These are phyloP conservation scores for Rhizophagus sp. DNA, from an alignment of 192 early-diverging fungal genomes.

Conservation along the genomic window DNA sequence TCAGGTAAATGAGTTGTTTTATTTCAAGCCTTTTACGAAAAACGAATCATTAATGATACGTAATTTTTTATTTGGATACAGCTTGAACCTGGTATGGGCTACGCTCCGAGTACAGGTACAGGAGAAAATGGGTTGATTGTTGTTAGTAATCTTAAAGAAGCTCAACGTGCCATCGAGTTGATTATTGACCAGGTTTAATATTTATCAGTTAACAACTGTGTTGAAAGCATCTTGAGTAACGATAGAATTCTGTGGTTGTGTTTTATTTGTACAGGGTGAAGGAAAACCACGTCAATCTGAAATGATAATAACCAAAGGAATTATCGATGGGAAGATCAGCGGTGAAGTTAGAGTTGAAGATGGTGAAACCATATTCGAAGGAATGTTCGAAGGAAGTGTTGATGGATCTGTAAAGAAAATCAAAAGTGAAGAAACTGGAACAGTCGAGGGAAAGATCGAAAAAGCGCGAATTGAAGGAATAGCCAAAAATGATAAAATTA, in stretches of 20 bases:
- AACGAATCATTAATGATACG: background rate
- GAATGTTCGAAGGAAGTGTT: background rate
- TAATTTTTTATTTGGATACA: background rate
- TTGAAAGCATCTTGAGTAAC: background rate
- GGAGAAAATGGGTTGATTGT: slow-evolving; percentile 20
- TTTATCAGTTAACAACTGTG: background rate
- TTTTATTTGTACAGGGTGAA: slow-evolving; percentile 19
- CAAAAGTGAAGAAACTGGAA: too few relatives aligned
- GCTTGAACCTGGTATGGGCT: slow-evolving; percentile 29
- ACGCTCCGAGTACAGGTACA: slow-evolving; percentile 14
- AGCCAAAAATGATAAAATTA: too few relatives aligned
- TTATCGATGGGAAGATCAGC: background rate
- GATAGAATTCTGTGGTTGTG: background rate
- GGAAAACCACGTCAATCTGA: background rate
- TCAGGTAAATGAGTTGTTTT: background rate
- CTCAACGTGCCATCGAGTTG: background rate
- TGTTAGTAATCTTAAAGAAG: background rate
- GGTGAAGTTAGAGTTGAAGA: background rate
- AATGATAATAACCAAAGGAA: too few relatives aligned
- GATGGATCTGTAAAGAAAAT: too few relatives aligned
- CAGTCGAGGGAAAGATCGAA: too few relatives aligned
- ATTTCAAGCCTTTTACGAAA: background rate
- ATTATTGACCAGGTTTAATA: slow-evolving; percentile 14
- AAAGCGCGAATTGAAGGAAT: too few relatives aligned
- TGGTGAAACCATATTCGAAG: background rate